Base-by-base conservation (phyloP, 805 yeast species). In the Candida boleticola region DNA sequence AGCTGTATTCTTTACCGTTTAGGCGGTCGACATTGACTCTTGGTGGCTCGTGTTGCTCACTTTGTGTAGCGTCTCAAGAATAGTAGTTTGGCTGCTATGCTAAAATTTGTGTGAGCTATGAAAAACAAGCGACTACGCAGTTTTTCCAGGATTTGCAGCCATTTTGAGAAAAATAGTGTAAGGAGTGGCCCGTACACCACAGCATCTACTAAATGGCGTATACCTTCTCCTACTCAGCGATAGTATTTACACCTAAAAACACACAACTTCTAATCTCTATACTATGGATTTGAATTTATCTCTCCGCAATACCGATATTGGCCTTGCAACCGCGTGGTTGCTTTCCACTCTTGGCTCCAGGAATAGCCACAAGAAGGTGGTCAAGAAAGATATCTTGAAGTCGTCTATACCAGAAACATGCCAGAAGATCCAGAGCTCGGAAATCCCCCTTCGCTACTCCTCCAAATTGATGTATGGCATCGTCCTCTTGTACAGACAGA, bases 401-500 rank as follows among this genome's bases (percentile, higher is more conserved):
- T 47, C 66, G 1, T 65, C 74, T 1, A 71, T 79, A 18, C 76
- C 80, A 1, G 49, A 54, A 2, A 58, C 69, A 2, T 77, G 82
- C 50, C 45, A 49, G 3, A 49, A 54, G 4, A 58, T 68, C 10
- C 39, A 50, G 2, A 34, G 44, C 9, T 47, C 44, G 2, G 25
- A 54, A 14, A 49, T 65, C 1, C 44, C 38, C 3, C 45, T 66
- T 30, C 54, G 80, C 33, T 57, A 66, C 14, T 55, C 66, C 0
- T 72, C 81, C 0, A 69, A 58, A 38, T 54, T 79, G 7, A 52
- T 79, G 42, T 67, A 72, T 48, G 84, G 84, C 0, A 59, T 76
- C 1, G 60, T 77, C 1, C 47, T 79, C 35, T 62, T 72, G 21
- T 76, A 74, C 52, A 74, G 66, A 43, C 72, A 74, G 21, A 76